Base-by-base conservation (phyloP, 805 yeast genomes). In the Lipomyces anomalus region DNA sequence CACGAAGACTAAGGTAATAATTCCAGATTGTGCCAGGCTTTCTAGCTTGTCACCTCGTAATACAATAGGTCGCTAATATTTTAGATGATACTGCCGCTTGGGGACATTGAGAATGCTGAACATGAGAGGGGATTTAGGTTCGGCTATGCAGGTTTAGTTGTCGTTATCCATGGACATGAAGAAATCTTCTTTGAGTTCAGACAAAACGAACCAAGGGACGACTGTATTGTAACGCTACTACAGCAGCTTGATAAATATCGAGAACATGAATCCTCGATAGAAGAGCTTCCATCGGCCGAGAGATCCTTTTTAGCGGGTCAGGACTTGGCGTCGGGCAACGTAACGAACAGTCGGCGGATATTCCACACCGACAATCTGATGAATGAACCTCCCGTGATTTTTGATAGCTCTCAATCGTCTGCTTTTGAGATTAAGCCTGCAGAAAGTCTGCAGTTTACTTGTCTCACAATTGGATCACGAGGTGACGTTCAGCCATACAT, bases 401-500 rank as follows among this genome's bases (percentile, higher is more conserved):
- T 83, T 40, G n/a, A n/a, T n/a, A 88, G 81, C 56, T 83, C 79
- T 40, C 84, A 85, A 0, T 67, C 47, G 18, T 28, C 40, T 6
- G 4, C 36, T 24, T 16, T 50, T 38, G 6, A 38, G 18, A 22
- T 43, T 33, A 71, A 68, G 46, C 84, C 95, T 0, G 60, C 70
- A 1, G 71, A 75, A 41, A 64, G 78, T 2, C 74, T 73, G 56
- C 74, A 72, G 23, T 75, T 89, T 58, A 80, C 84, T 0, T 67
- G 87, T 39, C 65, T 90, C 47, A 90, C 97, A 0, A 90, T 90
- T 57, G 97, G 97, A 0, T 87, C 96, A 0, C 73, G 97, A 47
- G 97, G 97, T 28, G 97, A 90, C 65, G 97, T 90, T 4, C 97
- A 90, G 65, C 97, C 97, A 0, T 90, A 88, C 61, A 83, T 90